Percentiles rank a stretch among this genome's conserved stretches.
Evolutionary conservation across 169 alveolate genomes (phyloP).

Genomic region (Amoebophrya sp.): DNA sequence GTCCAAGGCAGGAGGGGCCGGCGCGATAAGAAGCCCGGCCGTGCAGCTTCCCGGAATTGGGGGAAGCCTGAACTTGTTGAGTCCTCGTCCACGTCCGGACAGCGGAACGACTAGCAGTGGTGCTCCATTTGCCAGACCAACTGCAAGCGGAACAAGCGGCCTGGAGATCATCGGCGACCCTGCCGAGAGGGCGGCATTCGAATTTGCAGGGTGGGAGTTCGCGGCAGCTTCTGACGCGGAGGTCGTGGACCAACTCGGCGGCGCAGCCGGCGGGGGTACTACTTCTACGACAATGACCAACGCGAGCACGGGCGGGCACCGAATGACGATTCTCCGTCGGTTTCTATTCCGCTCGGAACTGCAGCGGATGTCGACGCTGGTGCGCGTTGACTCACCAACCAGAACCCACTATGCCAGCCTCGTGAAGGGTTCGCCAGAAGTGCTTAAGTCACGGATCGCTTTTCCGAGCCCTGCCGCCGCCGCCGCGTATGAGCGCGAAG

Average conservation of each 20-base stretch:
- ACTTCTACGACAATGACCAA: neutral
- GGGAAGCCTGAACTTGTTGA: too few relatives aligned
- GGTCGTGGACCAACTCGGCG: too few relatives aligned
- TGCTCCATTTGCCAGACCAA: too few relatives aligned
- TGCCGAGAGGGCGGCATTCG: conserved; percentile 55
- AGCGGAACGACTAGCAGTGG: too few relatives aligned
- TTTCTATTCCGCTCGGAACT: conserved; percentile 59
- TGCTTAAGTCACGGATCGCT: neutral
- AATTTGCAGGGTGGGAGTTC: neutral
- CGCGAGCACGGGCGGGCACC: conserved; percentile 28
- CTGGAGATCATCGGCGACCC: conserved; percentile 80
- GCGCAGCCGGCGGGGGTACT: too few relatives aligned
- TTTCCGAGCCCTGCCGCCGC: neutral
- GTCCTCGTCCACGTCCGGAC: too few relatives aligned
- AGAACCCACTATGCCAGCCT: neutral
- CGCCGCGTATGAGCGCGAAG: neutral
- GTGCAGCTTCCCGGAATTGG: too few relatives aligned
- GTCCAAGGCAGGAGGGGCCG: too few relatives aligned
- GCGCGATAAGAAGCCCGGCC: too few relatives aligned
- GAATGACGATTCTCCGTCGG: conserved; percentile 37
- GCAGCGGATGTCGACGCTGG: conserved; percentile 54
- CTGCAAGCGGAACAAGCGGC: too few relatives aligned
- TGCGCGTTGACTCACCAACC: neutral
- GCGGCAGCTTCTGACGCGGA: neutral
- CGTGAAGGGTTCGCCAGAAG: neutral